phyloP scores from a whole-genome alignment of 2,329 filamentous ascomycete genomes.

The Pseudogymnoascus sp. region DNA sequence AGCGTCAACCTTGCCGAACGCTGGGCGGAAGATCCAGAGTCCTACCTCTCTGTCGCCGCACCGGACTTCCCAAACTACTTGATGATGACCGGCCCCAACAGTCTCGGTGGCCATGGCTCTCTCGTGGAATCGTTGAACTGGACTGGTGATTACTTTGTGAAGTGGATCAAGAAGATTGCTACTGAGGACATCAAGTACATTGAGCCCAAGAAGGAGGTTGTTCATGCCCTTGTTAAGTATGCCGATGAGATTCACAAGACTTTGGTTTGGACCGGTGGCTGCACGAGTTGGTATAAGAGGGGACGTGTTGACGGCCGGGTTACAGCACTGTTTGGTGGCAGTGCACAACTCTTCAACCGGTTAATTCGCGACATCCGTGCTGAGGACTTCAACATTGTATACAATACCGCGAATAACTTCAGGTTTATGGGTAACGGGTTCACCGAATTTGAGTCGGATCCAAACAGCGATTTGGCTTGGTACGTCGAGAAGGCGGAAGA shows the following conservation, averaged over 20 bases:
- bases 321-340: conserved; percentile 41
- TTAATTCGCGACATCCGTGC: conserved; percentile 36
- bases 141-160: conserved; percentile 33
- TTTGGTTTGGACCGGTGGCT: conserved; percentile 35
- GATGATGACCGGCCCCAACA: conserved; percentile 27
- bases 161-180: conserved; percentile 31
- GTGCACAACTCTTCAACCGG: conserved; percentile 34
- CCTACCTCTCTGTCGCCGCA: conserved; percentile 24
- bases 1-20: conserved; percentile 19
- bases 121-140: conserved; percentile 25
- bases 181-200: conserved; percentile 32
- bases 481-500: conserved; percentile 18
- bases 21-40: conserved; percentile 21
- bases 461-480: conserved; percentile 27
- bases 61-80: conserved; percentile 15
- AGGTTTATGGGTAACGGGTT: conserved; percentile 45
- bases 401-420: conserved; percentile 40
- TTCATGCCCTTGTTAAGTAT: conserved; percentile 36
- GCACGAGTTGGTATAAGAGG: conserved; percentile 45
- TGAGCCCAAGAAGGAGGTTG: conserved; percentile 31
- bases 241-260: conserved; percentile 39
- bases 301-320: conserved; percentile 38
- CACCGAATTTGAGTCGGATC: conserved; percentile 28
- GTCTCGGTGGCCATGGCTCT: conserved; percentile 24
- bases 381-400: conserved; percentile 44